Evolutionary conservation across 768 basidiomycete species (phyloP), one percentile per base, ranked within the genome.

Genomic region (Scleroderma bovista): DNA sequence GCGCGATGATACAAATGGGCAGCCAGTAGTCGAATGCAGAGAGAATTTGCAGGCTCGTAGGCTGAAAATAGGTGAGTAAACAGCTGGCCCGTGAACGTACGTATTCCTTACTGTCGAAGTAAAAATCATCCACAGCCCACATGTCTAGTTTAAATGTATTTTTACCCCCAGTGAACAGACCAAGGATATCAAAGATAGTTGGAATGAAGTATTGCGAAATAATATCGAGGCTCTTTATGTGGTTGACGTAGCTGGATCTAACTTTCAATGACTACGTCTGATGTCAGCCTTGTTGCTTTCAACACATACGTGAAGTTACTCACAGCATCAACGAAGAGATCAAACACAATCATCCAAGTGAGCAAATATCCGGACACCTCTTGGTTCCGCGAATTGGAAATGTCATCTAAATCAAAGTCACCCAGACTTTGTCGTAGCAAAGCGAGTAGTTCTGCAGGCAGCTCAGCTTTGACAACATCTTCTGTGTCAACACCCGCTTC

Each of bases 1-100:
- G 92, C 80, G 23, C 90, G 87, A 64, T 94, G 93, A 67, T 88
- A 96, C 13, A 95, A 73, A 56, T 97, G 90, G 0, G 91, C 90
- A 3, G 89, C 82, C 6, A 97, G 70, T 5, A 94, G 72, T 9
- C 74, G 77, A 34, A 85, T 68, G 52, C 80, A 75, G 51, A 80
- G 67, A 0, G 70, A 51, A 6, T 73, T 71, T 10, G 73, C 76
- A 0, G 78, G 66, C 55, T 86, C 78, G 44, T 83, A 84, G 20
- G 78, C 86, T 88, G 56, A 22, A 11, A 45, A 48, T 33, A n/a
- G 45, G 44, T 11, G 39, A 17, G 53, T 19, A 51, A 48, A 17
- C 47, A 42, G 19, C 20, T 23, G 23, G 19, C 53, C n/a, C 8
- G 23, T 43, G 23, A n/a, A 26, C 36, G 22, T 3, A 31, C 19